Conservation (phyloP, 2,329 filamentous ascomycete species). For the Aciculosporium take region DNA sequence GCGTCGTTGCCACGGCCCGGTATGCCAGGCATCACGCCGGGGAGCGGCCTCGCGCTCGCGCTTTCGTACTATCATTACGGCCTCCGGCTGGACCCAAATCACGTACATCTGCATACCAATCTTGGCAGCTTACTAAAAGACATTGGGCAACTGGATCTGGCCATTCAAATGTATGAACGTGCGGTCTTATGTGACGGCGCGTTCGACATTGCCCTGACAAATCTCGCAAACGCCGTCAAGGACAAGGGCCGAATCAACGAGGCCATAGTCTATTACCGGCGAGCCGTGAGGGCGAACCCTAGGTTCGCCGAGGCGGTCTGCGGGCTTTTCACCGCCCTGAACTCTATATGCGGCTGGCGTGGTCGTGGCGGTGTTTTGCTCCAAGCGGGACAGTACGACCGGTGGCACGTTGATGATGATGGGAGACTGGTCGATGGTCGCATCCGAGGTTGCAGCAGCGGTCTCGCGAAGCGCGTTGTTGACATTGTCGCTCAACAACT, state of each 20-base stretch:
- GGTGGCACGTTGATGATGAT: constrained; percentile 81
- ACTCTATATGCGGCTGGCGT: constrained; percentile 91
- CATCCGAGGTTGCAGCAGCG: constrained; percentile 46
- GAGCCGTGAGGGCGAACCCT: constrained; percentile 81
- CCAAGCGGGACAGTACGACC: constrained; percentile 59
- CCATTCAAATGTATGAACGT: constrained; percentile 94
- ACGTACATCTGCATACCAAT: constrained; percentile 95
- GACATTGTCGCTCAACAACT: constrained; percentile 85
- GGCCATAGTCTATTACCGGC: constrained; percentile 80
- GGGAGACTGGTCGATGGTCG: constrained; percentile 70
- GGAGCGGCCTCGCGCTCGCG: constrained; percentile 77
- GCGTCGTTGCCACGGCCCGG: constrained; percentile 16
- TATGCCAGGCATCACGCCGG: constrained; percentile 68
- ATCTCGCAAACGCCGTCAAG: constrained; percentile 94
- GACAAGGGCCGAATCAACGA: constrained; percentile 87
- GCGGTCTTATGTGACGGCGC: constrained; percentile 84
- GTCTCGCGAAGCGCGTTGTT: constrained; percentile 81
- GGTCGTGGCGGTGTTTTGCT: constrained; percentile 75
- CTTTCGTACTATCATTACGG: constrained; percentile 94
- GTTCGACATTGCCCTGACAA: constrained; percentile 93
- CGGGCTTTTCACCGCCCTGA: constrained; percentile 83
- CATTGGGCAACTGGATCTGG: constrained; percentile 79
- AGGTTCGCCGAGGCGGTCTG: constrained; percentile 96
- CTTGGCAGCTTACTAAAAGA: constrained; percentile 91
- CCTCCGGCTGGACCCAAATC: constrained; percentile 67